Evolutionary conservation across 2,329 filamentous ascomycete species (phyloP), one percentile per base, ranked within the genome.

Genomic region (Pezicula carpinea): DNA sequence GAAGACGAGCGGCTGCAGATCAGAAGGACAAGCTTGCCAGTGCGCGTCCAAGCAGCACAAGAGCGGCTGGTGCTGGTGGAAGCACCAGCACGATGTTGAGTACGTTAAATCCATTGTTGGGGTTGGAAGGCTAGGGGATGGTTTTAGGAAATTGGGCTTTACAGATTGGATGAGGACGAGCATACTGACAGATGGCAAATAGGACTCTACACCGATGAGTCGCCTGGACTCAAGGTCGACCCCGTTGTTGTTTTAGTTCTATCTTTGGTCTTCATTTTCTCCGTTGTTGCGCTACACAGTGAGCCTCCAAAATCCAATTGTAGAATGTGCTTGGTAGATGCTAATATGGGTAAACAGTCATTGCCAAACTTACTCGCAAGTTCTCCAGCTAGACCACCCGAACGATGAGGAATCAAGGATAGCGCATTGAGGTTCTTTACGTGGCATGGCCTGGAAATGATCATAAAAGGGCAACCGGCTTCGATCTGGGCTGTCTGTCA

Each of bases 81-180:
- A 96, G 90, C 67, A 95, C 87, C 70, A 95, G 89, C 74, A 99
- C 93, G 44, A 99, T 99, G 93, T 78, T 99, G 75, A 92, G 91
- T 89, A 85, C 58, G 86, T 81, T 32, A 14, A n/a, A 33, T 36
- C 19, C 45, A 40, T 47, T 46, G 22, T 32, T 39, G 22, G 33
- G 15, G 18, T 5, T 35, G 33, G 11, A 10, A 2, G 5, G 17
- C 10, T 21, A 38, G 13, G 11, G 22, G 31, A 41, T 21, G 5
- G 22, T 17, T 4, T 8, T 10, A 4, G 23, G 15, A 22, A 21
- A 29, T 15, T 29, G 18, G 15, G 10, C 11, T 6, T 17, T n/a
- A 14, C 13, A 41, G 14, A 41, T 17, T 18, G 14, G 14, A 19
- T 32, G 17, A 17, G 11, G 15, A 43, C 26, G 15, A 4, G 26